Evolutionary conservation across 2,329 filamentous ascomycete species (phyloP).

Genomic region (Trichophyton rubrum): DNA sequence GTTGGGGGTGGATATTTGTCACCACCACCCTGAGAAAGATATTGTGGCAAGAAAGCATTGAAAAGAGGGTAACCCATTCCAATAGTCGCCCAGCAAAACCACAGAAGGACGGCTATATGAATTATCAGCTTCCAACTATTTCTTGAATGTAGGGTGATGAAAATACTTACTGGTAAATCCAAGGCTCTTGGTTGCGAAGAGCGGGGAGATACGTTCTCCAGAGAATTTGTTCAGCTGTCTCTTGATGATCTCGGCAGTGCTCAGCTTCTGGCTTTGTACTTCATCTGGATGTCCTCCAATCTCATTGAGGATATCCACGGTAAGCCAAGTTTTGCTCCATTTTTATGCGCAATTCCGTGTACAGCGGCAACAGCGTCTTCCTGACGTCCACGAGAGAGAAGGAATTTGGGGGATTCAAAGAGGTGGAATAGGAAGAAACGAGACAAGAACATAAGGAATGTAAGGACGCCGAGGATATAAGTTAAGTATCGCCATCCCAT

Average conservation of each 20-base stretch:
- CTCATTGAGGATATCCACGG: constrained; percentile 51
- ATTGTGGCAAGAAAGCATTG: constrained; percentile 82
- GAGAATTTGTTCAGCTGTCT: constrained; percentile 56
- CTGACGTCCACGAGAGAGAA: constrained; percentile 64
- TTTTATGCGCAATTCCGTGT: constrained; percentile 63
- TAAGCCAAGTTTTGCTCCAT: constrained; percentile 60
- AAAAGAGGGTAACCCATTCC: constrained; percentile 81
- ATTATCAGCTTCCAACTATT: constrained; percentile 9
- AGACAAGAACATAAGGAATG: constrained; percentile 62
- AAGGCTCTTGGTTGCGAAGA: constrained; percentile 42
- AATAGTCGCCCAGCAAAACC: constrained; percentile 72
- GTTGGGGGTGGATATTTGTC: constrained; percentile 26
- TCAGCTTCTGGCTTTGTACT: constrained; percentile 29
- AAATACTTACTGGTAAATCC: constrained; percentile 34
- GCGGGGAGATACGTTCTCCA: constrained; percentile 50
- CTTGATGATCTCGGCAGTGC: constrained; percentile 39
- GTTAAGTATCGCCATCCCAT: constrained; percentile 66
- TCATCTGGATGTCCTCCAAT: constrained; percentile 40
- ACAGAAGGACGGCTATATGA: constrained; percentile 39
- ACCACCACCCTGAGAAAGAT: constrained; percentile 50
- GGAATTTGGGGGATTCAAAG: constrained; percentile 74
- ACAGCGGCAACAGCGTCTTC: constrained; percentile 67
- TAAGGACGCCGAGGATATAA: constrained; percentile 56
- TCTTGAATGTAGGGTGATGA: constrained; percentile 25
- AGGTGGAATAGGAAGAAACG: constrained; percentile 72